phyloP scores from a whole-genome alignment of 805 yeast species.

The Candida parachauliodes region DNA sequence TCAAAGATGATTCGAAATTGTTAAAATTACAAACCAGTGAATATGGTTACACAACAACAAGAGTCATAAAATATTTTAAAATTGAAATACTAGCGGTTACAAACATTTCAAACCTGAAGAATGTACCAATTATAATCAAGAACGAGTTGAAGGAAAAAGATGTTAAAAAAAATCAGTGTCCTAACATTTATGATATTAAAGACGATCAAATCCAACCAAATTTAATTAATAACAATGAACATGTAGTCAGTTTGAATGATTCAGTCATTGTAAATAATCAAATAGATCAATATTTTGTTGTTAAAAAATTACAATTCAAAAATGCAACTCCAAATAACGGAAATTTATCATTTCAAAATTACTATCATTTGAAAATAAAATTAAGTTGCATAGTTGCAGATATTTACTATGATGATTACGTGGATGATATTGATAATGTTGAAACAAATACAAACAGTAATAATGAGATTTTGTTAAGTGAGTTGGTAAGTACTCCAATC shows the following conservation, averaged over 20 bases:
- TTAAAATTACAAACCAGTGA: conserved; percentile 31
- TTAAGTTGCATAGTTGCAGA: conserved; percentile 37
- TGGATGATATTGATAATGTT: conserved; percentile 9
- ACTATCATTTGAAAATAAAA: conserved; percentile 36
- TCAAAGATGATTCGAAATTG: conserved; percentile 22
- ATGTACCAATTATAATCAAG: conserved; percentile 28
- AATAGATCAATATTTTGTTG: conserved; percentile 28
- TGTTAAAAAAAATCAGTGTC: conserved; percentile 8
- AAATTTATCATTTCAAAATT: conserved; percentile 43
- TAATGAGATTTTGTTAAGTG: conserved; percentile 29
- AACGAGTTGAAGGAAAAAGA: conserved; percentile 17
- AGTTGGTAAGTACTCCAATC: conserved; percentile 41
- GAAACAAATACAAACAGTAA: conserved; percentile 15
- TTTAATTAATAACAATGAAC: conserved; percentile 18
- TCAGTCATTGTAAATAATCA: conserved; percentile 18
- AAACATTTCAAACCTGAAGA: conserved; percentile 24
- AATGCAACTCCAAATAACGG: conserved; percentile 53
- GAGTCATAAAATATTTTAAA: conserved; percentile 35
- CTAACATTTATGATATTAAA: conserved; percentile 7
- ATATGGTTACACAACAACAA: conserved; percentile 33
- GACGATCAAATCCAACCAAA: conserved; percentile 16
- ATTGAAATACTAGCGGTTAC: conserved; percentile 36
- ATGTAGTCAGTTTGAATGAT: conserved; percentile 25
- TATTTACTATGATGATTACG: conserved; percentile 34
- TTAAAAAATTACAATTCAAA: conserved; percentile 45